phyloP scores from a whole-genome alignment of 106 monocot genomes.

The Dendrobium nobile region DNA sequence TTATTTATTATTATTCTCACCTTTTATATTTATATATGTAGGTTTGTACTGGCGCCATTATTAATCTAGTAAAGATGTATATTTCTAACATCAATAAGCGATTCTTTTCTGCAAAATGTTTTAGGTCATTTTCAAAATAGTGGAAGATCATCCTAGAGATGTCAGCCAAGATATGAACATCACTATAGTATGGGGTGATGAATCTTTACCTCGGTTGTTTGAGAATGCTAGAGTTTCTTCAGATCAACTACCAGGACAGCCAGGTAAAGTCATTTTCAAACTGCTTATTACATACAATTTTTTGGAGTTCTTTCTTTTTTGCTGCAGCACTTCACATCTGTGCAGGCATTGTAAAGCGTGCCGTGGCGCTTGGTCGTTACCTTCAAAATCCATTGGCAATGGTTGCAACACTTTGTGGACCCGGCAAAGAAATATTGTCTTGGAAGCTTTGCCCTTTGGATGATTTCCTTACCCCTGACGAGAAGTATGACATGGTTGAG shows the following conservation, averaged over 20 bases:
- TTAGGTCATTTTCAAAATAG: conserved; percentile 84
- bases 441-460: conserved; percentile 88
- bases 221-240: conserved; percentile 80
- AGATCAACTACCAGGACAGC: conserved; percentile 85
- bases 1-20: no score
- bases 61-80: no score
- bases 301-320: background rate
- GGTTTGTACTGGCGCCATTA: no score
- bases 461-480: conserved; percentile 78
- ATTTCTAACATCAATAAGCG: background rate
- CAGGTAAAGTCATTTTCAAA: conserved; percentile 39
- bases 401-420: conserved; percentile 94
- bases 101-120: background rate
- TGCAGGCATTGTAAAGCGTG: conserved; percentile 89
- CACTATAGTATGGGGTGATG: conserved; percentile 71
- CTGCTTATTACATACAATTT: background rate
- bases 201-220: conserved; percentile 78
- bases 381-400: conserved; percentile 96
- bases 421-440: conserved; percentile 83
- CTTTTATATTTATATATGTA: no score
- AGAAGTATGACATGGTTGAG: conserved; percentile 89
- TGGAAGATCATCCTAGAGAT: conserved; percentile 88
- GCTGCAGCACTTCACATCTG: background rate
- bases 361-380: conserved; percentile 89
- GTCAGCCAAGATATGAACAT: conserved; percentile 66